Base-by-base conservation (phyloP, 116 monocot species). In the Trichopus zeylanicus region DNA sequence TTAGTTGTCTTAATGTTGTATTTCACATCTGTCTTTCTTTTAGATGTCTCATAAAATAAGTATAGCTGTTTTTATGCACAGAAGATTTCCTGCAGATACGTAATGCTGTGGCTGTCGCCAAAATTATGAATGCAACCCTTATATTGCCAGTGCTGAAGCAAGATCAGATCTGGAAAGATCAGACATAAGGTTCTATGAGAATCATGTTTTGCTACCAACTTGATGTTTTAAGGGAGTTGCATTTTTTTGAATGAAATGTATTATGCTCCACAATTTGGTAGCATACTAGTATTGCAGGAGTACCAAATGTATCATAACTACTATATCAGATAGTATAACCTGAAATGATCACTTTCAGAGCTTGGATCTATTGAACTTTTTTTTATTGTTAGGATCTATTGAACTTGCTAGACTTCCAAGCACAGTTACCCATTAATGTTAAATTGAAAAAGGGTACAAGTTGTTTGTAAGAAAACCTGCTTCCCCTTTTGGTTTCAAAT, bases 161-260 rank as follows among this genome's bases (percentile, higher is more conserved):
- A 81, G 97, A 97, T 53, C 91, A 97, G 64, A 97, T 97, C 28
- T 97, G 97, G 97, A 97, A 97, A 73, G 97, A 97, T 71, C 78
- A 91, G 63, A 91, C 97, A 91, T 97, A 59, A 82, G 79, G 29
- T 71, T 46, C 13, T 42, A n/a, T 3, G n/a, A 42, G 3, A 42
- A 42, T 13, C 42, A 42, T 42, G 12, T 15, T 1, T 42, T 42
- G 13, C 42, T 42, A 18, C 16, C 1, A 0, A 42, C 1, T 16
- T 42, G 3, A 42, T 42, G n/a, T 13, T 12, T 13, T 16, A 42
- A 42, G 13, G n/a, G 18, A 42, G 16, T 18, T 42, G 42, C 42
- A 42, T 16, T 42, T 42, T 42, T 42, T n/a, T 13, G 3, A 16
- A 42, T 42, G 7, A 42, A 42, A 3, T 42, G 42, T 13, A 15